Base-by-base conservation (phyloP, 2,329 filamentous ascomycete species). In the Aspergillus flavus region DNA sequence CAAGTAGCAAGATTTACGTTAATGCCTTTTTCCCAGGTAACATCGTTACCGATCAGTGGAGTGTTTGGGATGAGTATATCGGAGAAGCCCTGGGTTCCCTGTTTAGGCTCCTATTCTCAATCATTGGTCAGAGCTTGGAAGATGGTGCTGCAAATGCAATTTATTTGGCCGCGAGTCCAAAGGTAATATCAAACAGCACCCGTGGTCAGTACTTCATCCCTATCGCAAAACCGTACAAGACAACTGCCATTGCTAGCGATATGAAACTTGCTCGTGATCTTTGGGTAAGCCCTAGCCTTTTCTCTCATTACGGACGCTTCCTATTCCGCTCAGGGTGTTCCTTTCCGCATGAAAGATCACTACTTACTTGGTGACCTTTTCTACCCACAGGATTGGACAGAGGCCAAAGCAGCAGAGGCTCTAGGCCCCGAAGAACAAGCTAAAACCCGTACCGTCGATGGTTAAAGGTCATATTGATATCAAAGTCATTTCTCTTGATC, bases 141-240 rank as follows among this genome's bases (percentile, higher is more conserved):
- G 73, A 76, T 57, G 75, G 66, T 26, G 75, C 74, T 46, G 68
- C 73, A 11, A 75, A 71, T 9, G 73, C 69, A 12, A 52, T 78
- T 36, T 77, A 71, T 67, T 63, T 77, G 36, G 71, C 71, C 21
- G 56, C 74, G 14, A 73, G 70, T 60, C 56, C 54, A 1, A 68
- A 72, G 16, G 66, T 77, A 6, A 58, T 50, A 14, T 61, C 64
- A 21, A 58, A 65, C 21, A 58, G 70, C 12, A 39, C 67, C 19
- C 70, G 70, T 36, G 79, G 77, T 1, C 68, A 67, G 48, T 80
- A 79, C 58, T 81, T 79, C 57, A 72, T 78, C 50, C 78, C 79
- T 10, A 71, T 79, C 45, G 78, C 73, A 6, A 71, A 65, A n/a
- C 61, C 64, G 39, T 69, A 68, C 53, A 64, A 68, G 52, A 68